Base-by-base conservation (phyloP, 352 stramenopile genomes). In the Aphanomyces astaci region DNA sequence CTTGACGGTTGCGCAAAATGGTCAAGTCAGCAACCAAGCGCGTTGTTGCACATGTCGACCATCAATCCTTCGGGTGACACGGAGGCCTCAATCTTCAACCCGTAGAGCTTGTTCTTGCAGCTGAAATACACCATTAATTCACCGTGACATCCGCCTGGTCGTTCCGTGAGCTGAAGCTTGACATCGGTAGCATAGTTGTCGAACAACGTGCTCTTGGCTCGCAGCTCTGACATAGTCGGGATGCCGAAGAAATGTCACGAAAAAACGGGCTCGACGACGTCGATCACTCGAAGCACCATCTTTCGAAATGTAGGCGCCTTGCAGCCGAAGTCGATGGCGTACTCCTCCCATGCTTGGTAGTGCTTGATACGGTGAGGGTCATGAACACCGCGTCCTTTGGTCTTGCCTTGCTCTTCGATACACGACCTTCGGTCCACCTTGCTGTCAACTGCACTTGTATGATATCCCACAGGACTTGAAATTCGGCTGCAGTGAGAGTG, bases 301-400 rank as follows among this genome's bases (percentile, higher is more conserved):
- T 66, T 66, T 17, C 40, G 0, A 28, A 66, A 66, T 10, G 48
- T 57, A 7, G 39, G 43, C 10, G 60, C 13, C 32, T 66, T 66
- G 36, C 25, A 56, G 10, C 43, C 43, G 28, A 66, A 66, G 48
- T 66, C 48, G 11, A 43, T 5, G 9, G 60, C 60, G 59, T 66
- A 39, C 32, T 55, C 59, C 1, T 54, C 60, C 60, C 60, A 66
- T 5, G 9, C 27, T 17, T 31, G 13, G 36, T 33, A 66, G 60
- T 66, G 39, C 2, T 66, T 66, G 15, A 66, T 5, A 66, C 60
- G 13, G 25, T 56, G 11, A 66, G 28, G 17, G 43, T 48, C 60
- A 66, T 57, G 24, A 66, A 66, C 17, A 66, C 22, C 24, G 60
- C 60, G 32, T 66, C 60, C 43, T 66, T 66, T 27, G 60, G 43